Base-by-base conservation (phyloP, 805 yeast genomes). In the Torulaspora delbrueckii region DNA sequence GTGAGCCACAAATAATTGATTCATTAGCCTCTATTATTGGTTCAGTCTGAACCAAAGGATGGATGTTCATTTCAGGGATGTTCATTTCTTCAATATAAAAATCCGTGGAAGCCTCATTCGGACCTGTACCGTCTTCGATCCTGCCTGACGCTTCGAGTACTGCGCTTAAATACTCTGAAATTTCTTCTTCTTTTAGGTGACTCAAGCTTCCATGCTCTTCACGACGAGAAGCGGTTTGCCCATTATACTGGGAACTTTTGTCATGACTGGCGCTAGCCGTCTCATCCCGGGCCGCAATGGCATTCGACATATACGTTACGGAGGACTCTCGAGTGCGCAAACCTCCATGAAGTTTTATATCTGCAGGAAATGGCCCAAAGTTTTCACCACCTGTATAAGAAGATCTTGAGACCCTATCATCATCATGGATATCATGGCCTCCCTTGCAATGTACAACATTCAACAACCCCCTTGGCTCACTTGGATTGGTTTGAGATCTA, bases 21-120 rank as follows among this genome's bases (percentile, higher is more conserved):
- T 43, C 47, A 8, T 10, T 30, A 19, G 18, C 8, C 35, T 45
- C 46, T 12, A 42, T 18, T 5, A 36, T n/a, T 7, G 49, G 49
- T 22, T 44, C 47, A 37, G 48, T 42, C 22, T 33, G 30, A 12
- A 50, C 27, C 7, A 40, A 23, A 33, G 37, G 35, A 26, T 23
- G 24, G 19, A 24, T 16, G 8, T 16, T 33, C 9, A 19, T 25
- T 13, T 28, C 43, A 3, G 16, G 28, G 6, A 41, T 35, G 5
- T 18, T 25, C 1, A 46, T 19, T 18, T 46, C 50, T 40, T 39
- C 46, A 9, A 46, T 10, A 7, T 10, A n/a, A n/a, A 41, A 13
- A 9, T 5, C 31, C 13, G 31, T 16, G 10, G 14, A 7, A 9
- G 25, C 16, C n/a, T 31, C 10, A 5, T n/a, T 23, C 14, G 12